These are phyloP conservation scores for Leccinum pellstonianum DNA, from an alignment of 768 basidiomycete species.

Conservation along the genomic window DNA sequence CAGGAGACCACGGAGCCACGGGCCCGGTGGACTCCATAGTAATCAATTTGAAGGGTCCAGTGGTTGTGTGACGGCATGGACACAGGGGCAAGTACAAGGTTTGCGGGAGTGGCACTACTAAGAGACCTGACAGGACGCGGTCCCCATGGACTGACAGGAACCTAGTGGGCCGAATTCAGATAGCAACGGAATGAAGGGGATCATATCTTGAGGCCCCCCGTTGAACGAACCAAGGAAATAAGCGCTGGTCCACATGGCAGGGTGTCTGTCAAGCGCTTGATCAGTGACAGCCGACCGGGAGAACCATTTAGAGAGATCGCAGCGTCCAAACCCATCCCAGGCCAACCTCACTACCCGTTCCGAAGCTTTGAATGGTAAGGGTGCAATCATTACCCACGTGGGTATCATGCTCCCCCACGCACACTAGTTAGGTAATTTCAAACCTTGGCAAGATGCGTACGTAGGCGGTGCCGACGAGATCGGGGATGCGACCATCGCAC, in stretches of 20 bases:
- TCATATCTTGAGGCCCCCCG: not conserved
- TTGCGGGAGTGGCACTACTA: conserved; percentile 4
- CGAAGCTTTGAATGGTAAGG: not conserved
- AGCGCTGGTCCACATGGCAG: conserved; percentile 4
- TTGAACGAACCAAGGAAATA: not conserved
- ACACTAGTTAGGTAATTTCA: conserved; percentile 4
- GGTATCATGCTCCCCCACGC: not conserved
- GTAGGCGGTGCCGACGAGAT: conserved; percentile 11
- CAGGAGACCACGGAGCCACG: conserved; percentile 18
- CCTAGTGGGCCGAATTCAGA: not conserved
- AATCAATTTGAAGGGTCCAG: conserved; percentile 21
- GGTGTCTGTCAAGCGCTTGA: not conserved
- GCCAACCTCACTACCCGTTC: not conserved
- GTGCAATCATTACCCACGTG: conserved; percentile 9
- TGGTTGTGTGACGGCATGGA: conserved; percentile 8
- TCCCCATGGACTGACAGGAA: conserved; percentile 11
- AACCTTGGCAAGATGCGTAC: not conserved
- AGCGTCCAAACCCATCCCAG: not conserved
- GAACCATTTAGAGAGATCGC: not conserved
- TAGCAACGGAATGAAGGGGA: conserved; percentile 7
- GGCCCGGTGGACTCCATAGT: conserved; percentile 20
- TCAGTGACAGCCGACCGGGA: not conserved
- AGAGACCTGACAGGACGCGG: conserved; percentile 7
- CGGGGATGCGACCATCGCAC: conserved; percentile 25
- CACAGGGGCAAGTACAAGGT: conserved; percentile 1